These are phyloP conservation scores for Lepidium didymum DNA, from an alignment of 345 rosid genomes.

Conservation along the genomic window DNA sequence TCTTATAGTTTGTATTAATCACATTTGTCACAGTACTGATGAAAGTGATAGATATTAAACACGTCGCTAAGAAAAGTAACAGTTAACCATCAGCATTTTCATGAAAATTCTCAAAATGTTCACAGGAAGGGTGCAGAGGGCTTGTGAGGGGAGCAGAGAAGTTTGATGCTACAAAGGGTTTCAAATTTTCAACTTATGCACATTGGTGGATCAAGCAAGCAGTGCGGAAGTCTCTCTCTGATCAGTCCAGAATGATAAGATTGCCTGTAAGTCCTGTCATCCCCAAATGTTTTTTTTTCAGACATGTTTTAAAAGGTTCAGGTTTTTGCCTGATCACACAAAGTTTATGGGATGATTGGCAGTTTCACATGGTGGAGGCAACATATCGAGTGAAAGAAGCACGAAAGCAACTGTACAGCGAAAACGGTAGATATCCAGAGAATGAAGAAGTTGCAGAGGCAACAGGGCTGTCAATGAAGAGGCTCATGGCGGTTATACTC, in stretches of 20 bases:
- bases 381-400: constrained; percentile 88
- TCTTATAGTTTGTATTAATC: neutral
- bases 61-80: neutral
- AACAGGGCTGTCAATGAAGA: constrained; percentile 83
- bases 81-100: neutral
- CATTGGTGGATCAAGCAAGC: constrained; percentile 99
- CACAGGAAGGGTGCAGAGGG: constrained; percentile 93
- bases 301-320: neutral
- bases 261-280: constrained; percentile 67
- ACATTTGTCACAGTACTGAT: neutral
- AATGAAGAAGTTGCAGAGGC: constrained; percentile 86
- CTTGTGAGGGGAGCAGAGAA: constrained; percentile 85
- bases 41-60: neutral
- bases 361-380: constrained; percentile 97
- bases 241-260: constrained; percentile 78
- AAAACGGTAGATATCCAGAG: constrained; percentile 64
- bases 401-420: constrained; percentile 58
- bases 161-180: constrained; percentile 94
- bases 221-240: constrained; percentile 75
- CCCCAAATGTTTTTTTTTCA: neutral
- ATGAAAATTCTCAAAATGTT: constrained; percentile 3
- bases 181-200: constrained; percentile 93
- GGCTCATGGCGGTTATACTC: constrained; percentile 65
- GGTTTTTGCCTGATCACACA: constrained; percentile 7
- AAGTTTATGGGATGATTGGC: constrained; percentile 10